Conservation (phyloP, 148 eudicot genomes). For the Arctostaphylos glauca region DNA sequence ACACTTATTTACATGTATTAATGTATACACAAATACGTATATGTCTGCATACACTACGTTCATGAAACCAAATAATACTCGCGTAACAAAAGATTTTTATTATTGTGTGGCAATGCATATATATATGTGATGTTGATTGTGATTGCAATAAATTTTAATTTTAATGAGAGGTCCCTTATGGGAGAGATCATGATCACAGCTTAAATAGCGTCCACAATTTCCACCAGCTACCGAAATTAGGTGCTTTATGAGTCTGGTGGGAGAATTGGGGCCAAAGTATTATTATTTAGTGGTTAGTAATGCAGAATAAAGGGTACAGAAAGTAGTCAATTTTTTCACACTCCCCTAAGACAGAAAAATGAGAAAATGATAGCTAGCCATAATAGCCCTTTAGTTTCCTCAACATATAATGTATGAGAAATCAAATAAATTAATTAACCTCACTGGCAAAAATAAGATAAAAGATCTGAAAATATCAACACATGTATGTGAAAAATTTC, state of each 20-base stretch:
- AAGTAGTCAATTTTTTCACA: neutral
- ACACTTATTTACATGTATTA: too few relatives aligned
- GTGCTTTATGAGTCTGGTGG: neutral
- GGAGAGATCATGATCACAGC: neutral
- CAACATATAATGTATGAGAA: too few relatives aligned
- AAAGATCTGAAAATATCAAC: too few relatives aligned
- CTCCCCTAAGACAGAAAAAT: neutral
- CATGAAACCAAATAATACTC: neutral
- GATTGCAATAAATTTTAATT: too few relatives aligned
- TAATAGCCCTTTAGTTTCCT: neutral
- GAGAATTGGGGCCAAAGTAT: neutral
- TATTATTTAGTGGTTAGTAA: neutral
- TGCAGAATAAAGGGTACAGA: neutral
- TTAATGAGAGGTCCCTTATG: neutral
- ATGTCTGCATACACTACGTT: too few relatives aligned
- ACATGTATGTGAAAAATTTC: too few relatives aligned
- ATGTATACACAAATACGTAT: too few relatives aligned
- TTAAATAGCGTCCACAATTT: neutral
- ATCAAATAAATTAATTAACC: too few relatives aligned
- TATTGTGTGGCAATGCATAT: neutral
- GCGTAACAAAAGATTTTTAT: neutral
- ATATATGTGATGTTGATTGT: neutral
- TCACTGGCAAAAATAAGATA: too few relatives aligned
- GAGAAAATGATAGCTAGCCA: neutral
- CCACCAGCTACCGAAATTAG: neutral